These are phyloP conservation scores for Angophora floribunda DNA, from an alignment of 345 rosid species.

Conservation along the genomic window DNA sequence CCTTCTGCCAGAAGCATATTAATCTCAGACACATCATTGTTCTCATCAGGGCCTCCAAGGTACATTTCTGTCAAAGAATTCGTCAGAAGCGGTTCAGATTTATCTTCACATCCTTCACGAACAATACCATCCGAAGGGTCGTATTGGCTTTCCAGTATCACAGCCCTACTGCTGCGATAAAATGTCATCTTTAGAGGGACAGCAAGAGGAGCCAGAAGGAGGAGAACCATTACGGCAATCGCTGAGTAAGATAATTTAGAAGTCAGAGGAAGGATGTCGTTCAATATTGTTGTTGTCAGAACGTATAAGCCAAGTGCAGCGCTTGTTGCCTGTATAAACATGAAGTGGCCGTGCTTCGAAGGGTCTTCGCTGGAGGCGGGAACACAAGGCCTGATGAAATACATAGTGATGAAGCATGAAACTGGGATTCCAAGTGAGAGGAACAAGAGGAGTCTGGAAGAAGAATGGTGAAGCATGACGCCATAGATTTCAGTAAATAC, in stretches of 20 bases:
- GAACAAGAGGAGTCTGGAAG: conserved; percentile 51
- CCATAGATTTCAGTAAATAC: conserved; percentile 50
- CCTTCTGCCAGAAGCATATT: conserved; percentile 66
- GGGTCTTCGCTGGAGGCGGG: conserved; percentile 44
- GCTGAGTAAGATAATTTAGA: conserved; percentile 16
- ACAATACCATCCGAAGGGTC: conserved; percentile 3
- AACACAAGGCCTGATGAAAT: conserved; percentile 46
- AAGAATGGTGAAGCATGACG: conserved; percentile 38
- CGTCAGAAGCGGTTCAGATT: conserved; percentile 35
- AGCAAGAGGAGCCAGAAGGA: conserved; percentile 58
- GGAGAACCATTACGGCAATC: conserved; percentile 33
- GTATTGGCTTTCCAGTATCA: not conserved
- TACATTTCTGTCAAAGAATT: conserved; percentile 15
- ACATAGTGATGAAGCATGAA: conserved; percentile 45
- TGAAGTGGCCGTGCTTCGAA: conserved; percentile 33
- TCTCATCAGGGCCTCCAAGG: conserved; percentile 24
- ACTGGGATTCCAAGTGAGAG: conserved; percentile 51
- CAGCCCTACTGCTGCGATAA: conserved; percentile 7
- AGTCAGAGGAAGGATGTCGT: conserved; percentile 25
- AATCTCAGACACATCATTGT: conserved; percentile 32
- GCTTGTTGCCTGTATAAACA: conserved; percentile 38
- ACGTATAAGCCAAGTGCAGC: conserved; percentile 42
- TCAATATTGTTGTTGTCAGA: conserved; percentile 27
- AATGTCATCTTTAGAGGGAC: conserved; percentile 61
- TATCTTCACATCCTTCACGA: conserved; percentile 20